These are phyloP conservation scores for Trichothecium roseum DNA, from an alignment of 2,329 filamentous ascomycete species.

Conservation along the genomic window DNA sequence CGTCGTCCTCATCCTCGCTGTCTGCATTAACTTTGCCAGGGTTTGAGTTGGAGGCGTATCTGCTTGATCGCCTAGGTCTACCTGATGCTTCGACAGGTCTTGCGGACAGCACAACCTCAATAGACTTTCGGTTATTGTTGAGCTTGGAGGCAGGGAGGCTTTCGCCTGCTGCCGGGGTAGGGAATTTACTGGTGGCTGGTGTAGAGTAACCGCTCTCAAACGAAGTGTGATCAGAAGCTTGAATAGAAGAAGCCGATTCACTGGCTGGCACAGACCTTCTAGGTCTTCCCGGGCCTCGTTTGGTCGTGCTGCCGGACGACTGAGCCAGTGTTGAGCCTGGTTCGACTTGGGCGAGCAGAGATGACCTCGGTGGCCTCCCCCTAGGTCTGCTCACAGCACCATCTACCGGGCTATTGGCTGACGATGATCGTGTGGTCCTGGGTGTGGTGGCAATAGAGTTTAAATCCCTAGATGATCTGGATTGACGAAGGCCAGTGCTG, in stretches of 20 bases:
- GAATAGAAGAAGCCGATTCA: conserved; percentile 20
- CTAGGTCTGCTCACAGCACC: neutral
- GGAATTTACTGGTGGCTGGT: conserved; percentile 24
- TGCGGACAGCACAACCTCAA: conserved; percentile 18
- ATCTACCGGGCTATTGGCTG: too few species aligned
- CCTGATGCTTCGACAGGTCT: neutral
- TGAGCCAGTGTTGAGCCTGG: neutral
- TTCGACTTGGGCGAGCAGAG: neutral
- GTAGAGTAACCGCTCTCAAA: conserved; percentile 22
- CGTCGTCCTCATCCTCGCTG: conserved; percentile 19
- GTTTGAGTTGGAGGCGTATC: conserved; percentile 35
- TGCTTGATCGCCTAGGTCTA: conserved; percentile 19
- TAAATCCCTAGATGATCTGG: neutral
- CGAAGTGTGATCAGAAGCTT: conserved; percentile 17
- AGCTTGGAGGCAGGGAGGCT: neutral
- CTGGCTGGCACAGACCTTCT: conserved; percentile 7
- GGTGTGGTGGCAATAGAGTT: neutral
- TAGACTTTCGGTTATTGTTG: conserved; percentile 2
- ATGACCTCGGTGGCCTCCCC: neutral
- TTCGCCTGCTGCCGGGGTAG: conserved; percentile 20
- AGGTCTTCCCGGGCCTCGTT: neutral
- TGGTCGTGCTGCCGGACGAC: neutral
- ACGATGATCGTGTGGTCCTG: too few species aligned
- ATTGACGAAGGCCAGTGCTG: neutral
- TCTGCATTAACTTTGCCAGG: conserved; percentile 28